Percentiles rank a stretch among this genome's conserved stretches.
phyloP scores from a whole-genome alignment of 345 rosid genomes.

The Eucalyptus polybractea region DNA sequence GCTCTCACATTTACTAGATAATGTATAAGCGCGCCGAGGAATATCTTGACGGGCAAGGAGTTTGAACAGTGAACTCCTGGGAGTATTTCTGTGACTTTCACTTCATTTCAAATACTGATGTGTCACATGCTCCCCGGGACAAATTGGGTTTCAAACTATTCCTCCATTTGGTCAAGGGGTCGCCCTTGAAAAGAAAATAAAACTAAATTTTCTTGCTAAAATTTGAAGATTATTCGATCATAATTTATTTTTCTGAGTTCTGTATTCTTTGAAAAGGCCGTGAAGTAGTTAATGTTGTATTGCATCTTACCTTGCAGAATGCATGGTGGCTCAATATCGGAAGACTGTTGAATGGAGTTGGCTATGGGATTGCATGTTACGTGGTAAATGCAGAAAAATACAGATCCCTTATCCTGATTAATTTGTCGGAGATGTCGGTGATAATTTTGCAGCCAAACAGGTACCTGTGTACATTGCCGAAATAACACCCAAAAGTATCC shows the following conservation, averaged over 20 bases:
- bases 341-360: slow-evolving; percentile 14
- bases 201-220: not conserved
- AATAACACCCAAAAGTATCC: slow-evolving; percentile 1
- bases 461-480: slow-evolving; percentile 7
- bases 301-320: not conserved
- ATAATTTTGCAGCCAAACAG: not conserved
- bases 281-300: not conserved
- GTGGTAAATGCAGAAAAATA: slow-evolving; percentile 7
- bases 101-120: not conserved
- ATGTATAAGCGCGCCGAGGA: not conserved
- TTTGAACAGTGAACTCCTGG: not conserved
- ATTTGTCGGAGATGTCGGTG: not conserved
- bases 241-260: not conserved
- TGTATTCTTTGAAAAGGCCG: not conserved
- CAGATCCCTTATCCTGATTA: not conserved
- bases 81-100: not conserved
- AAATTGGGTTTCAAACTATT: not conserved
- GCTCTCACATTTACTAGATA: not conserved
- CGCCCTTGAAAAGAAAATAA: not conserved
- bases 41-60: not conserved
- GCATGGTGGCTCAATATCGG: slow-evolving; percentile 22
- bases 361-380: slow-evolving; percentile 10
- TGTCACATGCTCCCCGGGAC: not conserved
- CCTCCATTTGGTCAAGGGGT: not conserved
- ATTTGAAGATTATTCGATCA: not conserved